Evolutionary conservation across 140 eudicot species (phyloP).

Genomic region (Bidens hawaiensis): DNA sequence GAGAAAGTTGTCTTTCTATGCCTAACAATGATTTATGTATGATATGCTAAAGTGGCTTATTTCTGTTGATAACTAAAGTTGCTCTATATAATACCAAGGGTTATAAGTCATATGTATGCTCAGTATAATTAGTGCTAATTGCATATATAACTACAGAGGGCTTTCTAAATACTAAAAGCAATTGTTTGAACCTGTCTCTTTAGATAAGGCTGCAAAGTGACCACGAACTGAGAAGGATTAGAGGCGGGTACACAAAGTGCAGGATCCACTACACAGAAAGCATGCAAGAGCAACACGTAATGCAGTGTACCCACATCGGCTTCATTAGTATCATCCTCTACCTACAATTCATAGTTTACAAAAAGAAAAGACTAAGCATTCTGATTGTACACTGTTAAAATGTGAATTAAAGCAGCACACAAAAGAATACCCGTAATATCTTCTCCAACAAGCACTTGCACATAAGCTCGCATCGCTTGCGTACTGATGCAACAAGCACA

Average conservation of each 20-base stretch:
- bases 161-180: slow-evolving; percentile 12
- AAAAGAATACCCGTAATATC: slow-evolving; percentile 66
- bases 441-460: slow-evolving; percentile 95
- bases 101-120: not conserved
- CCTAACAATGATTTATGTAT: not conserved
- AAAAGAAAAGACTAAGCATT: not conserved
- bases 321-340: slow-evolving; percentile 64
- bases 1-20: not conserved
- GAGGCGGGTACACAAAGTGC: slow-evolving; percentile 94
- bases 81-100: slow-evolving; percentile 7
- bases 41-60: not conserved
- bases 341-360: slow-evolving; percentile 39
- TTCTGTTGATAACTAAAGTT: not conserved
- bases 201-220: slow-evolving; percentile 89
- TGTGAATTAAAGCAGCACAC: slow-evolving; percentile 1
- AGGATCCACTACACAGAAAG: slow-evolving; percentile 94
- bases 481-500: slow-evolving; percentile 70
- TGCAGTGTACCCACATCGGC: slow-evolving; percentile 76
- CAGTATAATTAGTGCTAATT: slow-evolving; percentile 9
- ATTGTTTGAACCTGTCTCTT: slow-evolving; percentile 76
- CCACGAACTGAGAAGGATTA: slow-evolving; percentile 95
- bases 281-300: slow-evolving; percentile 79
- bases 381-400: not conserved
- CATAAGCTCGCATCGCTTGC: slow-evolving; percentile 94
- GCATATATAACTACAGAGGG: slow-evolving; percentile 5